Conservation (phyloP, 139 green algal genomes). For the Closterium sp. region DNA sequence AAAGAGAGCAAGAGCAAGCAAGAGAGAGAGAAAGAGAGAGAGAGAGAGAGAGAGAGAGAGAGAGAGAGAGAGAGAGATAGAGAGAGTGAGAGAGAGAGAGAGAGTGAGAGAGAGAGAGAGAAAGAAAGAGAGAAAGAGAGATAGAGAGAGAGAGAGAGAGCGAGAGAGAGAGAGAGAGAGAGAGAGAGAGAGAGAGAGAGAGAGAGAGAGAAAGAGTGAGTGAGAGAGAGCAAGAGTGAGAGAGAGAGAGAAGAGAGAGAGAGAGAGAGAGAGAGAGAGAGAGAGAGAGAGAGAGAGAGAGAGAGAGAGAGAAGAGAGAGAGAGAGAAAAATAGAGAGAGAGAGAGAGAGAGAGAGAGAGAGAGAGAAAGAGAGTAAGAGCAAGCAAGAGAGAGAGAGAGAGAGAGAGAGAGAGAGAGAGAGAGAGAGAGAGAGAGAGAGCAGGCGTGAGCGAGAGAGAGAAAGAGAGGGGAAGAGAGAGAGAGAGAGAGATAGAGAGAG, state of each 20-base stretch:
- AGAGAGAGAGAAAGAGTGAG: not conserved
- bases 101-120: not conserved
- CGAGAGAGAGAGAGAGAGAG: too few relatives aligned
- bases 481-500: conserved; percentile 1
- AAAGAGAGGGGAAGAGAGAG: not conserved
- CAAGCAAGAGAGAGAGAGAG: conserved; percentile 11
- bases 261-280: conserved; percentile 6
- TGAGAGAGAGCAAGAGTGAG: not conserved
- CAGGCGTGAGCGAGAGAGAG: too few relatives aligned
- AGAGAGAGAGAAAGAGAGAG: not conserved
- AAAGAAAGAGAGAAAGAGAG: not conserved
- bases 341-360: not conserved
- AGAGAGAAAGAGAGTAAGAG: conserved; percentile 12
- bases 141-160: too few relatives aligned
- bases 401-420: conserved; percentile 22
- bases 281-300: not conserved
- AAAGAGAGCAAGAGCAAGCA: not conserved
- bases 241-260: not conserved
- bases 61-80: not conserved
- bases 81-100: not conserved
- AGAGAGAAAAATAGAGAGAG: not conserved
- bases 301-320: not conserved
- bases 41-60: not conserved
- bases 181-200: too few relatives aligned
- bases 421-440: too few relatives aligned